Conservation (phyloP, 2,329 filamentous ascomycete genomes). For the Aureobasidium zeae region DNA sequence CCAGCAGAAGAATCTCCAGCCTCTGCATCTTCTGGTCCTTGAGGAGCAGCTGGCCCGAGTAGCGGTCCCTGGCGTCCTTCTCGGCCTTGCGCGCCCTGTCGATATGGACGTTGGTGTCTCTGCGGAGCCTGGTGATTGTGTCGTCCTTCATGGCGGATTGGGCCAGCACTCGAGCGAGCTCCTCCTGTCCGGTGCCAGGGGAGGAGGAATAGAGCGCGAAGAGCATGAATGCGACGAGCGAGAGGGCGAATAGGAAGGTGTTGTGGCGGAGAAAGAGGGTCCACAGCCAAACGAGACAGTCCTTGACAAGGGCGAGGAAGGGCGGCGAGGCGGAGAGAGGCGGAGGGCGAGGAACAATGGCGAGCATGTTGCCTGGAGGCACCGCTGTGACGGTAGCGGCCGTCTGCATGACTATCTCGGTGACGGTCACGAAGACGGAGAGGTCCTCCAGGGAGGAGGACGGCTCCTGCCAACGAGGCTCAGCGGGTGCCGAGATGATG, state of each 20-base stretch:
- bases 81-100: too few relatives aligned
- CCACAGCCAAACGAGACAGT: neutral
- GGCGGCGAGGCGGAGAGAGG: neutral
- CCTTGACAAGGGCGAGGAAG: neutral
- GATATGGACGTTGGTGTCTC: too few relatives aligned
- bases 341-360: neutral
- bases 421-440: neutral
- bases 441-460: neutral
- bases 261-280: neutral
- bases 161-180: too few relatives aligned
- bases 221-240: neutral
- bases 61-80: too few relatives aligned
- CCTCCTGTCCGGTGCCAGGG: too few relatives aligned
- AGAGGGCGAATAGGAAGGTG: neutral
- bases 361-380: slow-evolving; percentile 16
- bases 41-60: too few relatives aligned
- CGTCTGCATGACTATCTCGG: slow-evolving; percentile 50
- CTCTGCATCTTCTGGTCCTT: too few relatives aligned
- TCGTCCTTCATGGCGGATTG: too few relatives aligned
- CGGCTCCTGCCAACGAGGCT: neutral
- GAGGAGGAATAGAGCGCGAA: too few relatives aligned
- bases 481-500: neutral
- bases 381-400: slow-evolving; percentile 72
- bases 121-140: too few relatives aligned
- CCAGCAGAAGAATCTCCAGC: too few relatives aligned